These are phyloP conservation scores for Penicillium arizonense DNA, from an alignment of 495 filamentous ascomycete genomes.

Conservation along the genomic window DNA sequence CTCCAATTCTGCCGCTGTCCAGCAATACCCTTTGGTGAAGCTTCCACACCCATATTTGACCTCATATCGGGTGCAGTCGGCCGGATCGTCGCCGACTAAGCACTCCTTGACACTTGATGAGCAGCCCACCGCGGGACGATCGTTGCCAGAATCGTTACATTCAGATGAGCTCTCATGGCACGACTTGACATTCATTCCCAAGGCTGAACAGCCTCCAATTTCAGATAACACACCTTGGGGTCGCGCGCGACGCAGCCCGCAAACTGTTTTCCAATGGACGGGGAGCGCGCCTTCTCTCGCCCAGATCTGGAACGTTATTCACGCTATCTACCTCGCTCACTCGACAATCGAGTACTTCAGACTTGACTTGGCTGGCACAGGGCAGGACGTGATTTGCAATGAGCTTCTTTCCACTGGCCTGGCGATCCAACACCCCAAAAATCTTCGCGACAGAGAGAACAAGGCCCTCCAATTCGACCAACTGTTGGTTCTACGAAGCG, in stretches of 20 bases:
- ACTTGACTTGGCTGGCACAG: constrained; percentile 41
- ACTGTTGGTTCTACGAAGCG: constrained; percentile 34
- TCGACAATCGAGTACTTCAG: constrained; percentile 54
- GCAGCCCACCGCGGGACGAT: constrained; percentile 21
- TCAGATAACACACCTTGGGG: constrained; percentile 49
- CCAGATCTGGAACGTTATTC: constrained; percentile 62
- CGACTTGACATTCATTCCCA: constrained; percentile 24
- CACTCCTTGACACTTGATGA: constrained; percentile 27
- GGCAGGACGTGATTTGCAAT: constrained; percentile 36
- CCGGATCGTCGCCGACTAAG: constrained; percentile 19
- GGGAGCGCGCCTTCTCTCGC: constrained; percentile 45
- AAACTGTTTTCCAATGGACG: constrained; percentile 40
- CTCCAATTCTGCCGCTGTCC: constrained; percentile 6
- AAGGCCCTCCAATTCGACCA: constrained; percentile 21
- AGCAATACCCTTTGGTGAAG: constrained; percentile 26
- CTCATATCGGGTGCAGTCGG: constrained; percentile 28
- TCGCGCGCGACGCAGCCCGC: constrained; percentile 37
- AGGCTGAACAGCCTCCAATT: constrained; percentile 25
- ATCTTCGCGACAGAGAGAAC: constrained; percentile 21
- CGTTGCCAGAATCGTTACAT: constrained; percentile 32
- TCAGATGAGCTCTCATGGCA: constrained; percentile 30
- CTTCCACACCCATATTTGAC: constrained; percentile 32
- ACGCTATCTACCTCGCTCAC: constrained; percentile 56
- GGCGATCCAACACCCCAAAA: constrained; percentile 47
- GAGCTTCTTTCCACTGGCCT: constrained; percentile 55